Conservation (phyloP, 1,284 basidiomycete species). For the Marasmius oreades region DNA sequence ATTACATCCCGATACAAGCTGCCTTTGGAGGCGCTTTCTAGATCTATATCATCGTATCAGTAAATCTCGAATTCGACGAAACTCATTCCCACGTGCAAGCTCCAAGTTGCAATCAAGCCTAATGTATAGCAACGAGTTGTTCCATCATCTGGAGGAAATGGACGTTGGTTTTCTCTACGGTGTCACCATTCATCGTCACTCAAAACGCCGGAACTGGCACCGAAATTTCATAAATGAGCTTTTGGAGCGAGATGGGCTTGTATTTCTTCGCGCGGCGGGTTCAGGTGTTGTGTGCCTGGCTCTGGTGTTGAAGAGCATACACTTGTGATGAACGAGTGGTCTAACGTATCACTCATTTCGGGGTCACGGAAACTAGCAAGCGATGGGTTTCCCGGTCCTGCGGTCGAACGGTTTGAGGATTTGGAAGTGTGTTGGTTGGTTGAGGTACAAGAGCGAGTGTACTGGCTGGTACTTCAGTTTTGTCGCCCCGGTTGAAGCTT, state of each 20-base stretch:
- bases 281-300: conserved; percentile 40
- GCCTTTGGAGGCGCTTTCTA: conserved; percentile 41
- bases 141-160: conserved; percentile 28
- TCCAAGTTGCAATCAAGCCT: conserved; percentile 28
- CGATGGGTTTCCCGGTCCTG: conserved; percentile 29
- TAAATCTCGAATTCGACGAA: conserved; percentile 30
- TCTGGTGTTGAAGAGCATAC: conserved; percentile 27
- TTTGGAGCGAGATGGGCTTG: conserved; percentile 25
- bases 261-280: conserved; percentile 41
- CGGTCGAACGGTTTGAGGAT: conserved; percentile 14
- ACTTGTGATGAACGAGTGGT: conserved; percentile 25
- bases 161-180: conserved; percentile 37
- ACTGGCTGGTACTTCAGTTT: conserved; percentile 29
- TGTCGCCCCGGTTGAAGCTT: conserved; percentile 19
- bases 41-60: conserved; percentile 37
- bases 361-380: conserved; percentile 20
- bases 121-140: conserved; percentile 24
- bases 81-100: conserved; percentile 21
- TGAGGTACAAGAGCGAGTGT: conserved; percentile 28
- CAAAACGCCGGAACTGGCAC: no score
- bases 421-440: conserved; percentile 24
- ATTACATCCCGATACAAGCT: conserved; percentile 32
- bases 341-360: conserved; percentile 33
- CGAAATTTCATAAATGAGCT: conserved; percentile 22
- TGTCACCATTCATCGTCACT: conserved; percentile 37